These are phyloP conservation scores for Buxus sempervirens DNA, from an alignment of 164 flowering plant genomes.

Conservation along the genomic window DNA sequence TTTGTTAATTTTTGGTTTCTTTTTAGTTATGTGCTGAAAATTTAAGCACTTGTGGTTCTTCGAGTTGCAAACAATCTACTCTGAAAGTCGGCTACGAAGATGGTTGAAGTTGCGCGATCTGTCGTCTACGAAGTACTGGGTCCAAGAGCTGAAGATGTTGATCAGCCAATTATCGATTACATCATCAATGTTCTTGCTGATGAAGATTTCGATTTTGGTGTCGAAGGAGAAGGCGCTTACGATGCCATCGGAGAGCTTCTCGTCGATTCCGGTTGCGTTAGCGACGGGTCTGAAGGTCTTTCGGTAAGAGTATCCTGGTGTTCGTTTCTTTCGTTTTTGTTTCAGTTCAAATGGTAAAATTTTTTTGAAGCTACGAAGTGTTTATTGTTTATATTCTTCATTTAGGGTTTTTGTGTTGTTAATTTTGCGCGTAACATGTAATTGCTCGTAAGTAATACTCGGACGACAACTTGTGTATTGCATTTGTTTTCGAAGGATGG, in stretches of 20 bases:
- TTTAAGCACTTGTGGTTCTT: neutral
- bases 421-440: neutral
- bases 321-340: neutral
- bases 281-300: constrained; percentile 65
- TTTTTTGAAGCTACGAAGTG: neutral
- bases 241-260: constrained; percentile 92
- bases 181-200: constrained; percentile 94
- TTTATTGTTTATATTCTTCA: neutral
- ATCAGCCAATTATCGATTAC: constrained; percentile 90
- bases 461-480: neutral
- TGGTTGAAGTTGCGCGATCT: constrained; percentile 81
- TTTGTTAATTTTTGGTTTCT: too few relatives aligned
- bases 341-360: neutral
- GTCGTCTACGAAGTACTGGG: constrained; percentile 85
- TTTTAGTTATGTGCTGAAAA: neutral
- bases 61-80: neutral
- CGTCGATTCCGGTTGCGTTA: constrained; percentile 74
- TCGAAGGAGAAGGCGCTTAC: constrained; percentile 86
- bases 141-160: constrained; percentile 54
- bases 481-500: neutral
- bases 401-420: neutral
- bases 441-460: neutral
- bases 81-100: constrained; percentile 13
- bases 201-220: constrained; percentile 94
- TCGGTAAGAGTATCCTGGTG: constrained; percentile 31